Evolutionary conservation across 2,329 filamentous ascomycete genomes (phyloP).

Genomic region (Aureobasidium sp.): DNA sequence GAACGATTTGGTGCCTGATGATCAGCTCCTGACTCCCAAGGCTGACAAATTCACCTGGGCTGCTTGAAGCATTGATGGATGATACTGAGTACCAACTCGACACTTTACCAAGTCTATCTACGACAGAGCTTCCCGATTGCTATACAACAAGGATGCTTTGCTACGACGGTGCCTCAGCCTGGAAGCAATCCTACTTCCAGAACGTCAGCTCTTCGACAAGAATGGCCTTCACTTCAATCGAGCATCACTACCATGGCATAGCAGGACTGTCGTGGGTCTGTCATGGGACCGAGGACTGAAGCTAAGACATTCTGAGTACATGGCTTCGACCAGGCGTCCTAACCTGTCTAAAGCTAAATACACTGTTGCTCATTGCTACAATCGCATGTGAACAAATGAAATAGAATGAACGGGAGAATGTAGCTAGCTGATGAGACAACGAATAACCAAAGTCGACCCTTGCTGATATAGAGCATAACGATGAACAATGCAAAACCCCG

Average conservation of each 20-base stretch:
- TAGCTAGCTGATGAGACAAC: neutral
- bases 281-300: neutral
- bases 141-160: neutral
- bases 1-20: slow-evolving; percentile 20
- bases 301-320: neutral
- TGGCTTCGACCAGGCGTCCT: too few species aligned
- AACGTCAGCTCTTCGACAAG: neutral
- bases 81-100: neutral
- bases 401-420: too few species aligned
- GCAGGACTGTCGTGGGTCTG: neutral
- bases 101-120: too few species aligned
- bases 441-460: neutral
- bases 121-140: neutral
- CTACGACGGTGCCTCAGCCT: neutral
- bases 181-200: neutral
- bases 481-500: too few species aligned
- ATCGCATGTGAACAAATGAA: neutral
- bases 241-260: neutral
- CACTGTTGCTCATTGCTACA: too few species aligned
- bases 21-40: slow-evolving; percentile 17
- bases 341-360: too few species aligned
- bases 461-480: neutral
- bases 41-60: slow-evolving; percentile 18
- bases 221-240: too few species aligned
- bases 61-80: neutral